These are phyloP conservation scores for Marasmius fiardii DNA, from an alignment of 1,284 basidiomycete genomes.

Conservation along the genomic window DNA sequence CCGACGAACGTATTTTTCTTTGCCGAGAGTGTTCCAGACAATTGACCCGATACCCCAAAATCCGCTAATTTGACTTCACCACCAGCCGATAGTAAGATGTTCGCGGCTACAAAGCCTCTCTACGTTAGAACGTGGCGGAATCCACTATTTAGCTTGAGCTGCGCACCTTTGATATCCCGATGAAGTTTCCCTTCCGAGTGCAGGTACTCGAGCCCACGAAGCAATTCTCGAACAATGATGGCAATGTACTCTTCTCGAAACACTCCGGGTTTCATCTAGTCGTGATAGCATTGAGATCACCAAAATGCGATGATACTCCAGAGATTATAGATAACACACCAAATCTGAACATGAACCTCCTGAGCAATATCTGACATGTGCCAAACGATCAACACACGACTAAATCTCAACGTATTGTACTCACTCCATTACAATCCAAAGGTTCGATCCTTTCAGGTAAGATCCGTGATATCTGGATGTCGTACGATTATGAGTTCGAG, in stretches of 20 bases:
- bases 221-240: conserved; percentile 90
- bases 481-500: conserved; percentile 1
- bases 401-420: conserved; percentile 24
- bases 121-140: neutral
- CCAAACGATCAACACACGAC: conserved; percentile 15
- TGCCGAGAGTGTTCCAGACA: conserved; percentile 92
- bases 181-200: conserved; percentile 97
- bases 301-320: neutral
- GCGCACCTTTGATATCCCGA: conserved; percentile 93
- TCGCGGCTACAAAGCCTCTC: conserved; percentile 61
- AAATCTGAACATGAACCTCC: conserved; percentile 84
- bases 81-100: conserved; percentile 88
- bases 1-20: conserved; percentile 99
- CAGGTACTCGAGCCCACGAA: conserved; percentile 92
- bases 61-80: conserved; percentile 99
- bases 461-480: conserved; percentile 85
- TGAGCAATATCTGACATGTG: conserved; percentile 66
- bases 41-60: conserved; percentile 98
- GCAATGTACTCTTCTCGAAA: conserved; percentile 99
- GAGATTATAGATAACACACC: conserved; percentile 45
- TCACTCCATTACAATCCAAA: conserved; percentile 99
- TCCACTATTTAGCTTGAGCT: neutral
- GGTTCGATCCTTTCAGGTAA: conserved; percentile 89
- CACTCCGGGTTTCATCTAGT: conserved; percentile 96
- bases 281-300: conserved; percentile 13